phyloP scores from a whole-genome alignment of 257 asterid species.

The Agastache rugosa region DNA sequence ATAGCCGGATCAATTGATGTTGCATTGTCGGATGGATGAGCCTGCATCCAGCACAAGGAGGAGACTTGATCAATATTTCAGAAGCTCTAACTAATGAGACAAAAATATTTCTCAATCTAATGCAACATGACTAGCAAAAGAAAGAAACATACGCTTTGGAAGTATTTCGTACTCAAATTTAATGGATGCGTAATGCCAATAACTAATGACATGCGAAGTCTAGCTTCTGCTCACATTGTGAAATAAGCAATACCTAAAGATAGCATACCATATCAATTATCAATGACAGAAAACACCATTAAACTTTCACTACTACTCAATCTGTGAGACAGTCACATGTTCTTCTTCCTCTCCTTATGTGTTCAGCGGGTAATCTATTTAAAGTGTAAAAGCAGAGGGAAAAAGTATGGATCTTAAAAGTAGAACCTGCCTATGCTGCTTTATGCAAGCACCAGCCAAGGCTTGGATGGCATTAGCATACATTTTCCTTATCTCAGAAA shows the following conservation, averaged over 20 bases:
- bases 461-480: constrained; percentile 92
- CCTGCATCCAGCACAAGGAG: constrained; percentile 56
- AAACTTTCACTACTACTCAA: neutral
- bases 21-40: constrained; percentile 49
- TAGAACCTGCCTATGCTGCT: constrained; percentile 99
- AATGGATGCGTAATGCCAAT: constrained; percentile 1
- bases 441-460: constrained; percentile 81
- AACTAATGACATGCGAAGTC: constrained; percentile 2
- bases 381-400: constrained; percentile 19
- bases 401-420: constrained; percentile 43
- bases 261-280: constrained; percentile 13
- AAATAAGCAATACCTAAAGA: constrained; percentile 5
- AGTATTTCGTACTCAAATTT: constrained; percentile 16
- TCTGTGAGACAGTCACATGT: neutral
- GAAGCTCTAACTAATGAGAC: constrained; percentile 30
- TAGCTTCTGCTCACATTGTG: neutral
- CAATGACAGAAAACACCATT: neutral
- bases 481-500: constrained; percentile 91
- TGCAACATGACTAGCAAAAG: constrained; percentile 20
- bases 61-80: constrained; percentile 34
- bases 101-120: constrained; percentile 8
- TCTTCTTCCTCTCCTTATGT: neutral
- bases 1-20: constrained; percentile 55
- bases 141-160: constrained; percentile 19
- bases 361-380: neutral